Evolutionary conservation across 371 early-diverging fungal species (phyloP), one percentile per base, ranked within the genome.

Genomic region (Apophysomyces elegans): DNA sequence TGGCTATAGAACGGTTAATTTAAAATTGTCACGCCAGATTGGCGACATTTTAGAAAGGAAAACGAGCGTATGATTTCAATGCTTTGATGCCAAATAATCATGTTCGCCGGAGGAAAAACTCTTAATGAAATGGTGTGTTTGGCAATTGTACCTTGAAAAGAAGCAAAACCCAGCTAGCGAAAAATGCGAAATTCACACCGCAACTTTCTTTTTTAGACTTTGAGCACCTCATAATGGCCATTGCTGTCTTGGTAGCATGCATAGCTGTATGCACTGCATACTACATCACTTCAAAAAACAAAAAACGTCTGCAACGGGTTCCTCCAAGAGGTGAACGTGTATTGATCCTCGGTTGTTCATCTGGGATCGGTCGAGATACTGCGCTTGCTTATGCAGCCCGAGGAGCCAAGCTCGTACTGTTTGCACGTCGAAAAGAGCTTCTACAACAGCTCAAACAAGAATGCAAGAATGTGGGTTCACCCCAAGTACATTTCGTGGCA

Each of bases 261-360:
- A 45, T 62, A 32, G 35, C 50, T n/a, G 14, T 14, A 7, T 11
- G 35, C 13, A 47, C 47, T 12, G 37, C 62, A 0, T 62, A 47
- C 14, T 38, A 37, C n/a, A 11, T 47, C 1, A 14, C 35, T 13
- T 21, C 18, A 21, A 37, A 63, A 7, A 37, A 18, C 9, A 61
- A 61, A 37, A 66, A 63, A 50, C 69, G 73, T 35, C 21, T 59
- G 12, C 64, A 37, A 16, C 4, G 13, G 7, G 13, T 80, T 11
- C 54, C 67, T 14, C 58, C 67, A 2, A 37, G 64, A 7, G 62
- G 69, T n/a, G 90, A 88, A 71, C 76, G 80, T 32, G 93, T 92
- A 0, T 85, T 93, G 3, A 85, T 95, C 59, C 74, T 94, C 14
- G 95, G 95, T 0, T 90, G 91, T 32, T 91, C 92, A 13, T 90